Percentiles rank a stretch among this genome's conserved stretches.
Conservation (phyloP, 1,284 basidiomycete genomes). For the Fomitopsis palustris region DNA sequence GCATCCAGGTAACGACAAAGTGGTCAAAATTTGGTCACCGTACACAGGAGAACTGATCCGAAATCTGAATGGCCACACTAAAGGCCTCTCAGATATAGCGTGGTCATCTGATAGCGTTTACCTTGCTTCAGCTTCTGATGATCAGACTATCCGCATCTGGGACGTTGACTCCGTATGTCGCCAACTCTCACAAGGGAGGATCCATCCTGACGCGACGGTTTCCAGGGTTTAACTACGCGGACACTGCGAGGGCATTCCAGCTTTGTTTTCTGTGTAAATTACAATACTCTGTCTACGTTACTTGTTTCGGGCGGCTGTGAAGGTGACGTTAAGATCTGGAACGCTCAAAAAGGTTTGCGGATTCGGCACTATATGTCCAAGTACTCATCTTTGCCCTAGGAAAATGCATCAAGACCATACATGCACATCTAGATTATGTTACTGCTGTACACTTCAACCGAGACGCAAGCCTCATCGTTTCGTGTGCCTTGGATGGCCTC, state of each 20-base stretch:
- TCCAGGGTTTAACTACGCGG: constrained; percentile 67
- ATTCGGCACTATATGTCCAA: not conserved
- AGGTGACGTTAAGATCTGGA: constrained; percentile 92
- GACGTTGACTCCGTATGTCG: constrained; percentile 69
- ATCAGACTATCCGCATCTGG: constrained; percentile 85
- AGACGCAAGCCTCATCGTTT: constrained; percentile 90
- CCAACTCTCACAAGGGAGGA: not conserved
- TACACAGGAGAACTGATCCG: constrained; percentile 74
- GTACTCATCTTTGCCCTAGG: constrained; percentile 38
- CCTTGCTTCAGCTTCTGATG: constrained; percentile 89
- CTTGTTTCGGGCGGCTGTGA: constrained; percentile 92
- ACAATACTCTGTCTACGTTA: constrained; percentile 83
- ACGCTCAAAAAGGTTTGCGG: constrained; percentile 69
- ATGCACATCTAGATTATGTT: constrained; percentile 94
- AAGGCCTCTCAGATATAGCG: constrained; percentile 85
- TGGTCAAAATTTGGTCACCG: constrained; percentile 79
- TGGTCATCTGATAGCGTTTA: constrained; percentile 83
- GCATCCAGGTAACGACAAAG: constrained; percentile 62
- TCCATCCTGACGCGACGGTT: too few relatives aligned
- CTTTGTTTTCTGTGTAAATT: constrained; percentile 90
- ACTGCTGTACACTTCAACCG: constrained; percentile 92
- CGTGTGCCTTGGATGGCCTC: constrained; percentile 87
- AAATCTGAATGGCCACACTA: constrained; percentile 68
- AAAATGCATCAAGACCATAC: constrained; percentile 77
- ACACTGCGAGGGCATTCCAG: constrained; percentile 80